Conservation (phyloP, 2,329 filamentous ascomycete genomes). For the Exophiala aquamarina region DNA sequence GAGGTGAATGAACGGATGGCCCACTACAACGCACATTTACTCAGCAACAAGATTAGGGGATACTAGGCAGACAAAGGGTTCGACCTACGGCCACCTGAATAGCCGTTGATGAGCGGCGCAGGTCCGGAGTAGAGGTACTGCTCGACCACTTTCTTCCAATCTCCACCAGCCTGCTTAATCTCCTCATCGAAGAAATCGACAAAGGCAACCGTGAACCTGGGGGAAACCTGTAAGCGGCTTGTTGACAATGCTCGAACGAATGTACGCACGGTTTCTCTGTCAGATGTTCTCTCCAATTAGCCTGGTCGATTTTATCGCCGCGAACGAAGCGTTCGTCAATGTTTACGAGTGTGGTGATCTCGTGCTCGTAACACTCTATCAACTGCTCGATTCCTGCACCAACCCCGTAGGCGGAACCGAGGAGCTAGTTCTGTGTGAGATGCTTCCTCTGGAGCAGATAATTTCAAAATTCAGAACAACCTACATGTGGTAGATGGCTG, state of each 20-base stretch:
- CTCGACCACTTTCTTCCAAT: constrained; percentile 23
- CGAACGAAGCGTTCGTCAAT: constrained; percentile 6
- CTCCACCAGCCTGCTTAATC: constrained; percentile 11
- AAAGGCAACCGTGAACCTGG: constrained; percentile 18
- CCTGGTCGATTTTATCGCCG: constrained; percentile 1
- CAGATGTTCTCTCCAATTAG: constrained; percentile 8
- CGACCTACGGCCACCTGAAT: constrained; percentile 16
- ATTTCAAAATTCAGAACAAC: background rate
- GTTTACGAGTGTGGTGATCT: background rate
- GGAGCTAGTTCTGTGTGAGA: constrained; percentile 1
- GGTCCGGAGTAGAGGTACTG: constrained; percentile 28
- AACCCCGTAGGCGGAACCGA: constrained; percentile 7
- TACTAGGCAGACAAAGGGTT: too few relatives aligned
- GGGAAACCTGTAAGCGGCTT: background rate
- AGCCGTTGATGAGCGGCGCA: constrained; percentile 22
- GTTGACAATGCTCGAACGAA: too few relatives aligned
- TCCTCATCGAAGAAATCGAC: constrained; percentile 25
- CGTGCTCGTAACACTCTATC: background rate
- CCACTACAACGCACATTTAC: constrained; percentile 9
- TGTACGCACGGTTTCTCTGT: constrained; percentile 1
- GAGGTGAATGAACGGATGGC: constrained; percentile 52
- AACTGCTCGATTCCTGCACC: constrained; percentile 1
- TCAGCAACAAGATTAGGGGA: constrained; percentile 1
- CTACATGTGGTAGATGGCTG: constrained; percentile 17
- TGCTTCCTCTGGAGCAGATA: background rate